Evolutionary conservation across 2,329 filamentous ascomycete genomes (phyloP).

Genomic region (Botrytis cinerea): DNA sequence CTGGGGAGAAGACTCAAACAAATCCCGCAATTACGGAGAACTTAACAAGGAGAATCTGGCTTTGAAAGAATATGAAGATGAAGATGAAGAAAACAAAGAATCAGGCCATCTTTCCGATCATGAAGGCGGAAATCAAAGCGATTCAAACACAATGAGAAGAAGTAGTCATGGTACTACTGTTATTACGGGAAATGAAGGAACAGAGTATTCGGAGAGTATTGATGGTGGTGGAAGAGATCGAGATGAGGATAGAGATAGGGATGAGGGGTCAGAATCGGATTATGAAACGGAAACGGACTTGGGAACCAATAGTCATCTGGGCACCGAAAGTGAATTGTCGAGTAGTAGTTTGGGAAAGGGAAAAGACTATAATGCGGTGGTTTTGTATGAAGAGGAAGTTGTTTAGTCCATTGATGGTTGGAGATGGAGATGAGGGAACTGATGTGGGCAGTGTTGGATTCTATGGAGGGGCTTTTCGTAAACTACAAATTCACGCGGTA

Average conservation of each 20-base stretch:
- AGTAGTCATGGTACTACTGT: conserved; percentile 40
- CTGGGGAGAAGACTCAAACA: conserved; percentile 57
- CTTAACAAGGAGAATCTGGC: conserved; percentile 64
- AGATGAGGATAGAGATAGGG: conserved; percentile 26
- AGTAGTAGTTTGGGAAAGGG: conserved; percentile 17
- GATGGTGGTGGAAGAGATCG: conserved; percentile 27
- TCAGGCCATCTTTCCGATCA: conserved; percentile 21
- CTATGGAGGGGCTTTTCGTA: conserved; percentile 17
- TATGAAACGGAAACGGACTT: conserved; percentile 28
- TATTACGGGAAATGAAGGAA: conserved; percentile 34
- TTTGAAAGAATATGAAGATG: conserved; percentile 60
- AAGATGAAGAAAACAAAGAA: conserved; percentile 42
- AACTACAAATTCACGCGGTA: background rate
- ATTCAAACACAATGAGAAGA: conserved; percentile 38
- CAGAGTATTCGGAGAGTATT: conserved; percentile 39
- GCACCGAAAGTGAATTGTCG: conserved; percentile 24
- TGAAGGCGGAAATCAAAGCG: conserved; percentile 29
- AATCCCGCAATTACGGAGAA: conserved; percentile 47
- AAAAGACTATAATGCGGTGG: conserved; percentile 27
- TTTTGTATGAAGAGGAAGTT: conserved; percentile 34
- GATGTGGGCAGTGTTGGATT: conserved; percentile 27
- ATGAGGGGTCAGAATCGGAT: conserved; percentile 29
- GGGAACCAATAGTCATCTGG: conserved; percentile 8
- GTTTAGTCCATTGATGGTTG: conserved; percentile 23
- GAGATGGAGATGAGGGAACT: conserved; percentile 7